Conservation (phyloP, 2,329 filamentous ascomycete genomes). For the Exophiala bonariae region DNA sequence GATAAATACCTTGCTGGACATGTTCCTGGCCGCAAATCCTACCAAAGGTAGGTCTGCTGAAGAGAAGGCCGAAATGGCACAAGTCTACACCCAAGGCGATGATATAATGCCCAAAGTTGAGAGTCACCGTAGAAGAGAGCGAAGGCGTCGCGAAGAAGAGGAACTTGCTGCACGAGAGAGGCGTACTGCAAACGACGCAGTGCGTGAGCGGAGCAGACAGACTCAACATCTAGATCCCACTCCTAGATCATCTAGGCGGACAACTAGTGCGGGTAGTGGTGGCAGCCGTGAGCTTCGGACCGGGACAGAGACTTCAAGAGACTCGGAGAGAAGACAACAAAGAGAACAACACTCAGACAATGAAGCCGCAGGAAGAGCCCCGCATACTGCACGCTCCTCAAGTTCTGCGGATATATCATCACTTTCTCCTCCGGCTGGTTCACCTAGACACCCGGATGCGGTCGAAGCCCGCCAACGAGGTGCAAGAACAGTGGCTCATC, state of each 20-base stretch:
- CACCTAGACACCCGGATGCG: conserved; percentile 27
- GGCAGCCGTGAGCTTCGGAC: conserved; percentile 33
- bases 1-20: conserved; percentile 84
- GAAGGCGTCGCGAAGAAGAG: conserved; percentile 50
- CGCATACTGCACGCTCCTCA: conserved; percentile 22
- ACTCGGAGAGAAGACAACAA: conserved; percentile 16
- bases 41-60: conserved; percentile 66
- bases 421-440: conserved; percentile 19
- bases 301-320: conserved; percentile 35
- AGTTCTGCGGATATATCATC: conserved; percentile 17
- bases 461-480: conserved; percentile 35
- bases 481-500: conserved; percentile 74
- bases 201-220: conserved; percentile 61
- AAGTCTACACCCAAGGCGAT: conserved; percentile 79
- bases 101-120: conserved; percentile 68
- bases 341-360: conserved; percentile 6
- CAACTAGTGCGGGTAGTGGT: conserved; percentile 28
- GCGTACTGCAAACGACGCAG: conserved; percentile 67
- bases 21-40: conserved; percentile 80
- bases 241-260: conserved; percentile 18
- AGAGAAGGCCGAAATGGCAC: conserved; percentile 75
- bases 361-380: conserved; percentile 21
- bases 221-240: conserved; percentile 29
- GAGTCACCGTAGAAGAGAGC: conserved; percentile 49
- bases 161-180: conserved; percentile 57